Evolutionary conservation across 2,329 filamentous ascomycete genomes (phyloP), one percentile per base, ranked within the genome.

Genomic region (Xylaria sp.): DNA sequence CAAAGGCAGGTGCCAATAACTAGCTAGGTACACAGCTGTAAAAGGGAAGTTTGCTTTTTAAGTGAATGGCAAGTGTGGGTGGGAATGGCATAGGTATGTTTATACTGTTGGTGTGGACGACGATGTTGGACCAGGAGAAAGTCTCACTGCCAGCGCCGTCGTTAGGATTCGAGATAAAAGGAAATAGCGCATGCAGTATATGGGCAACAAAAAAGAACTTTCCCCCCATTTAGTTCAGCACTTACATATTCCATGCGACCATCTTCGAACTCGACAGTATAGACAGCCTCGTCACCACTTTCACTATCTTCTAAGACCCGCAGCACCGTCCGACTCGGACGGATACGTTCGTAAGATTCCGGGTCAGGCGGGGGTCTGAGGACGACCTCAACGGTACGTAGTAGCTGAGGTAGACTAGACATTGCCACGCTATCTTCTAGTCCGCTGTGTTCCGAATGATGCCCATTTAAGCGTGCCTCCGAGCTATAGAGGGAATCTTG

Each of bases 161-260:
- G 5, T 25, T 25, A 9, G 16, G 18, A 25, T 27, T 21, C 6
- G 5, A 9, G n/a, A 12, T 16, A 21, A 42, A 6, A 42, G 25
- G 12, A 18, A 23, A 21, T 9, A 25, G n/a, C 44, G 44, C 44
- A 48, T 21, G 40, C 40, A 35, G 10, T 12, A 37, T 16, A n/a
- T 53, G 54, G 61, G 21, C 51, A 64, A 18, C 12, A 40, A 40
- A 42, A 55, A n/a, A 2, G n/a, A 29, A 37, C 27, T 25, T 23
- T 18, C n/a, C 27, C 16, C n/a, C 27, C 2, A 35, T 23, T 40
- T 21, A 9, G 35, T 18, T 51, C 59, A 12, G 32, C 32, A 82
- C 84, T 80, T 79, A 86, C 85, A 72, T 80, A 67, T 63, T 84
- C 79, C 69, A 81, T 72, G 59, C 80, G 79, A 27, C 84, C 84